Evolutionary conservation across 2,329 filamentous ascomycete genomes (phyloP).

Genomic region (Colletotrichum agaves): DNA sequence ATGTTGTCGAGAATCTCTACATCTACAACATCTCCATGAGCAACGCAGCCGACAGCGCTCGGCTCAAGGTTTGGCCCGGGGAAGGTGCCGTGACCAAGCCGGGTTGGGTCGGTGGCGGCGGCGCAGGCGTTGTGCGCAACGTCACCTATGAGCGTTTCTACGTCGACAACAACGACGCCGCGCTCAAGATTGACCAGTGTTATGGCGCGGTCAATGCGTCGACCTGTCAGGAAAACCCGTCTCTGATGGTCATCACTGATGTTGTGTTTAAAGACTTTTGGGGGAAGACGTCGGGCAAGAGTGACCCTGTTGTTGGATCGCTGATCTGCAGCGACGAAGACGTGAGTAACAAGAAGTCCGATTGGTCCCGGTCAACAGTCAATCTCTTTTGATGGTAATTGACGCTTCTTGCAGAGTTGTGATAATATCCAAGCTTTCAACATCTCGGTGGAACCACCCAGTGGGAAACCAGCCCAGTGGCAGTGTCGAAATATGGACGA

Average conservation of each 20-base stretch:
- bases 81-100: slow-evolving; percentile 43
- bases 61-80: slow-evolving; percentile 80
- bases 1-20: slow-evolving; percentile 76
- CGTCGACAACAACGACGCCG: slow-evolving; percentile 66
- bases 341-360: background rate
- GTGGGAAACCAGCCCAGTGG: slow-evolving; percentile 13
- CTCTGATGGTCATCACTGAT: slow-evolving; percentile 6
- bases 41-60: slow-evolving; percentile 71
- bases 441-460: slow-evolving; percentile 16
- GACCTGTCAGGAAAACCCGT: background rate
- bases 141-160: slow-evolving; percentile 72
- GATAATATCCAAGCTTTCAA: slow-evolving; percentile 21
- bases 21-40: slow-evolving; percentile 69
- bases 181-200: background rate
- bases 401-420: background rate
- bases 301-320: slow-evolving; percentile 20
- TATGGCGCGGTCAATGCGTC: background rate
- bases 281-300: slow-evolving; percentile 21
- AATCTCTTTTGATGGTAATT: no score
- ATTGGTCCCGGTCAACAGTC: no score
- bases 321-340: slow-evolving; percentile 21
- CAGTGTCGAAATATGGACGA: slow-evolving; percentile 25
- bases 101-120: slow-evolving; percentile 46
- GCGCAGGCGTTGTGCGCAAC: slow-evolving; percentile 72
- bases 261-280: slow-evolving; percentile 24